These are phyloP conservation scores for Aristolochia contorta DNA, from an alignment of 164 flowering plant species.

Conservation along the genomic window DNA sequence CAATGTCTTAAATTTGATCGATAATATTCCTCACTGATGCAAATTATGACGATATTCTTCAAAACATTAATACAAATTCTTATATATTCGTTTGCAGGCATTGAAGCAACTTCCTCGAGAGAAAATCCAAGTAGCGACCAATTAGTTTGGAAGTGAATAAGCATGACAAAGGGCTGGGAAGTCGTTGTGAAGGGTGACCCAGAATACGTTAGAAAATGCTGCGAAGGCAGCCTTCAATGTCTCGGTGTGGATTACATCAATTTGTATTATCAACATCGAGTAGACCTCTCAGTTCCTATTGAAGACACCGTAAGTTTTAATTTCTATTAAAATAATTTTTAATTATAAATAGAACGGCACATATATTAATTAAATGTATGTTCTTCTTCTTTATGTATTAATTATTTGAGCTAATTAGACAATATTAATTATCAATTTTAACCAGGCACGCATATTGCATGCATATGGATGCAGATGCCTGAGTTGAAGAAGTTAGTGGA, in stretches of 20 bases:
- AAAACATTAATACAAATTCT: no score
- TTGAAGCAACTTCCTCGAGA: constrained; percentile 18
- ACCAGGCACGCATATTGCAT: no score
- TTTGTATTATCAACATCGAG: constrained; percentile 56
- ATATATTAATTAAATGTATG: no score
- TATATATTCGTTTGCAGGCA: constrained; percentile 10
- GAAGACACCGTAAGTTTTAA: constrained; percentile 43
- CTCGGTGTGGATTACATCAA: constrained; percentile 61
- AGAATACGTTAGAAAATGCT: constrained; percentile 49
- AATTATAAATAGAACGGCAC: background rate
- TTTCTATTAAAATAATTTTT: no score
- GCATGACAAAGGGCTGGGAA: background rate
- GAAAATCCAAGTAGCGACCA: constrained; percentile 17
- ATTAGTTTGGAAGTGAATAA: constrained; percentile 17
- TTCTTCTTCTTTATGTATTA: background rate
- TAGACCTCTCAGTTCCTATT: constrained; percentile 48
- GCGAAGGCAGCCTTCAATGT: constrained; percentile 58
- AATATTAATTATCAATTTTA: no score
- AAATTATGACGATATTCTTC: background rate
- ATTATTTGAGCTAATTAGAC: background rate
- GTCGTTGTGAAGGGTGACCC: constrained; percentile 37
- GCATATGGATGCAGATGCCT: constrained; percentile 22
- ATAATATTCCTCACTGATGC: background rate
- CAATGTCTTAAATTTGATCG: background rate
- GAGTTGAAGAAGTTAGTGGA: constrained; percentile 50